Percentiles rank a stretch among this genome's conserved stretches.
Evolutionary conservation across 2,329 filamentous ascomycete species (phyloP).

Genomic region (Phoma sp.): DNA sequence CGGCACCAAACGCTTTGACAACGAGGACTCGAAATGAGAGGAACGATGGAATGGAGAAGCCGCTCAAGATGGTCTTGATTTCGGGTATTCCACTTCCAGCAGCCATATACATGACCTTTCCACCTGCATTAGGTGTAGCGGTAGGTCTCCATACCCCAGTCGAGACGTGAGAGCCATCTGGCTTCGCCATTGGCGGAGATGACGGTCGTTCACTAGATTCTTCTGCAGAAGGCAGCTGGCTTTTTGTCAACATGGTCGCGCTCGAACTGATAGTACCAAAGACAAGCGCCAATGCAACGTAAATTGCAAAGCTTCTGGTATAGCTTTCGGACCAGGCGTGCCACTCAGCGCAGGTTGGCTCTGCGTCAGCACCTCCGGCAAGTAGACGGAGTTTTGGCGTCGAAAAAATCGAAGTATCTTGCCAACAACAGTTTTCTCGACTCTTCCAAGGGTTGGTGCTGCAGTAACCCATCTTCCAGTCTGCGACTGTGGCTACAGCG

Average conservation of each 20-base stretch:
- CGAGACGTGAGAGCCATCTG: constrained; percentile 1
- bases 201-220: constrained; percentile 24
- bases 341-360: constrained; percentile 53
- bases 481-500: constrained; percentile 61
- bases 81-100: constrained; percentile 67
- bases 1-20: constrained; percentile 65
- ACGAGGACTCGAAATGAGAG: constrained; percentile 63
- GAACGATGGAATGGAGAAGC: constrained; percentile 67
- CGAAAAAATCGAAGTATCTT: background rate
- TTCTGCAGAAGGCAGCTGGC: constrained; percentile 56
- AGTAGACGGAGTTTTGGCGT: background rate
- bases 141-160: constrained; percentile 2
- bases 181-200: constrained; percentile 6
- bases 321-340: constrained; percentile 55
- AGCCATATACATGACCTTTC: constrained; percentile 66
- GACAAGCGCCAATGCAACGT: constrained; percentile 57
- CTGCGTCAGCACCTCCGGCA: constrained; percentile 17
- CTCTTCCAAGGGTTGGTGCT: constrained; percentile 54
- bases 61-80: constrained; percentile 67
- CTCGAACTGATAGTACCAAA: constrained; percentile 60
- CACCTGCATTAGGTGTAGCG: constrained; percentile 27
- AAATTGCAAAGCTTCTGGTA: constrained; percentile 55
- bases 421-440: constrained; percentile 59
- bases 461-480: constrained; percentile 67
- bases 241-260: constrained; percentile 60